Conservation (phyloP, 371 early-diverging fungal species). For the Coemansia sp. region DNA sequence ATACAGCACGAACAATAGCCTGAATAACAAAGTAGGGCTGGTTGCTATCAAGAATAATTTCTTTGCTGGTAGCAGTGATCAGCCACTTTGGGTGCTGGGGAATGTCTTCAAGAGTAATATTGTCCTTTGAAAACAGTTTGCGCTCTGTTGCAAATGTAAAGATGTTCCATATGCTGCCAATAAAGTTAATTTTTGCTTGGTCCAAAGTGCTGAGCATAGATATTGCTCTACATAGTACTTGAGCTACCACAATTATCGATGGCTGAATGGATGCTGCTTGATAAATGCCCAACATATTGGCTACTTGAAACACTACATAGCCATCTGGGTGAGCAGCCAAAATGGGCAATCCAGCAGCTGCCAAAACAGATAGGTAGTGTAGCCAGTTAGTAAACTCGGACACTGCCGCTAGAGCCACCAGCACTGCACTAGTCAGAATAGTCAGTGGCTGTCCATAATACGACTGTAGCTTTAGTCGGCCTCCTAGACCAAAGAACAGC, state of each 20-base stretch:
- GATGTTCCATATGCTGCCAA: background rate
- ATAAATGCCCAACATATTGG: background rate
- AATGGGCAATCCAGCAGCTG: background rate
- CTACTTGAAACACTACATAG: background rate
- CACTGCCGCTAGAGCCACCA: background rate
- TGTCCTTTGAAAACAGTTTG: background rate
- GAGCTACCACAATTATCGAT: background rate
- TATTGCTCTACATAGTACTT: accelerated
- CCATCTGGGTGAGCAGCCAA: background rate
- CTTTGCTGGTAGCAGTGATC: background rate
- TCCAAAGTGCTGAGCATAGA: background rate
- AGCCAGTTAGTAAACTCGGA: background rate
- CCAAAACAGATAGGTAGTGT: background rate
- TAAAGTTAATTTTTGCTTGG: background rate
- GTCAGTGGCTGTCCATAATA: background rate
- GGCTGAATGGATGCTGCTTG: background rate
- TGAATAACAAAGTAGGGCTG: background rate
- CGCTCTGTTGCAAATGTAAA: background rate
- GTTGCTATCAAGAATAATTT: background rate
- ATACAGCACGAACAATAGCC: background rate
- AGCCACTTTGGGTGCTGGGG: background rate
- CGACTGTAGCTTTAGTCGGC: background rate
- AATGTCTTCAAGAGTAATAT: background rate
- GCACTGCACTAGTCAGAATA: background rate
- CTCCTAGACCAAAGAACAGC: background rate